Evolutionary conservation across 768 basidiomycete genomes (phyloP), one percentile per base, ranked within the genome.

Genomic region (Suillus ampliporus): DNA sequence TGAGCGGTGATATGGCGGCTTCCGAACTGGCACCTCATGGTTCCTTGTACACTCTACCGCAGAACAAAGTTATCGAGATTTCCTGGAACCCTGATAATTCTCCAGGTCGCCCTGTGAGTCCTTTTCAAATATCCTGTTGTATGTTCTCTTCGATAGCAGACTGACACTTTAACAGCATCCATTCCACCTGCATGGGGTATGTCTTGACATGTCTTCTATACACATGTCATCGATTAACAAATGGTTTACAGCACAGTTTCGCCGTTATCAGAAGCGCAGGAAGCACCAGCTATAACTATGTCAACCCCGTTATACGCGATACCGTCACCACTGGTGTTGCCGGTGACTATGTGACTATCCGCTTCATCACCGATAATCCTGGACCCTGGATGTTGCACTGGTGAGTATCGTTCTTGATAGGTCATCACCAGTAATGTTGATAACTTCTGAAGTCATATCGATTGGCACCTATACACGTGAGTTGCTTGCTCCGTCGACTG

Each of bases 61-160:
- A 70, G 5, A 82, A 84, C 65, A 76, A n/a, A 81, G 48, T 80
- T 44, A 77, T 86, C 63, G 84, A 86, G 60, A 58, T 86, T 7
- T 46, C 57, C 1, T 47, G 46, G 23, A 47, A 64, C 70, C 34
- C 63, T 66, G 7, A 23, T 47, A 23, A 47, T 47, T 23, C 50
- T 50, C 57, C n/a, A 52, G 57, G 17, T 51, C 52, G 2, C 58
- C 67, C 26, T 70, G 68, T 10, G 62, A 47, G 23, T 47, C 21
- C 21, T 46, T 46, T 21, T 21, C 26, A 19, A 50, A 21, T 46
- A 9, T 5, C 15, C 21, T 46, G n/a, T 46, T 50, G 4, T 17
- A 23, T 14, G 23, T 6, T 6, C 14, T 47, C 21, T 21, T 47
- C 3, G 23, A 47, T 21, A 23, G 23, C 21, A 47, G 23, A 15